phyloP scores from a whole-genome alignment of 2,329 filamentous ascomycete genomes.

The Penicillium crustosum region DNA sequence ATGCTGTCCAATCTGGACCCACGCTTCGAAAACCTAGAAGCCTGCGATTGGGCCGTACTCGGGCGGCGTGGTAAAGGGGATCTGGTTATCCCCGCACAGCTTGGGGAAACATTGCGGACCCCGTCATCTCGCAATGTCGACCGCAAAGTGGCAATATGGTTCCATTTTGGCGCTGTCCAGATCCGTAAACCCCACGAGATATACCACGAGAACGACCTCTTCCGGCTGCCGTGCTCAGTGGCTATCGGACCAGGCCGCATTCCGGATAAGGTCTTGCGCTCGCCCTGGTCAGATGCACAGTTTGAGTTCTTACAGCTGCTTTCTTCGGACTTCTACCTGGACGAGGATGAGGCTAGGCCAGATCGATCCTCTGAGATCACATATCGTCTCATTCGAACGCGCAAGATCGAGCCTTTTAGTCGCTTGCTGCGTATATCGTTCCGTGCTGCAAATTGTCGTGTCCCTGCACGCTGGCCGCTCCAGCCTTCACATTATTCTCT shows the following conservation, averaged over 20 bases:
- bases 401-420: constrained; percentile 35
- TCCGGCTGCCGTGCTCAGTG: constrained; percentile 36
- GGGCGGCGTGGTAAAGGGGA: constrained; percentile 35
- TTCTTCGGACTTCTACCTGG: constrained; percentile 38
- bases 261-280: constrained; percentile 40
- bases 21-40: constrained; percentile 24
- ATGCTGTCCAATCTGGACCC: constrained; percentile 26
- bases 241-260: constrained; percentile 33
- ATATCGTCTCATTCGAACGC: constrained; percentile 36
- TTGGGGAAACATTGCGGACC: background rate
- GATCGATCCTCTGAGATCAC: constrained; percentile 35
- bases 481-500: constrained; percentile 33
- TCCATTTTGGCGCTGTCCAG: constrained; percentile 39
- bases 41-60: constrained; percentile 22
- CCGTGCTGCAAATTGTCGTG: constrained; percentile 33
- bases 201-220: constrained; percentile 34
- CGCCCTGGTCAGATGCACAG: constrained; percentile 42
- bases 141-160: constrained; percentile 39
- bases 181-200: constrained; percentile 31
- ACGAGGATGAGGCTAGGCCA: constrained; percentile 30
- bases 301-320: constrained; percentile 42
- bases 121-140: constrained; percentile 12
- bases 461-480: constrained; percentile 37
- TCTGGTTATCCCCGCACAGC: constrained; percentile 27
- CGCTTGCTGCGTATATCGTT: constrained; percentile 33